Percentiles rank a stretch among this genome's conserved stretches.
phyloP scores from a whole-genome alignment of 2,329 filamentous ascomycete genomes.

The Fusarium tricinctum region DNA sequence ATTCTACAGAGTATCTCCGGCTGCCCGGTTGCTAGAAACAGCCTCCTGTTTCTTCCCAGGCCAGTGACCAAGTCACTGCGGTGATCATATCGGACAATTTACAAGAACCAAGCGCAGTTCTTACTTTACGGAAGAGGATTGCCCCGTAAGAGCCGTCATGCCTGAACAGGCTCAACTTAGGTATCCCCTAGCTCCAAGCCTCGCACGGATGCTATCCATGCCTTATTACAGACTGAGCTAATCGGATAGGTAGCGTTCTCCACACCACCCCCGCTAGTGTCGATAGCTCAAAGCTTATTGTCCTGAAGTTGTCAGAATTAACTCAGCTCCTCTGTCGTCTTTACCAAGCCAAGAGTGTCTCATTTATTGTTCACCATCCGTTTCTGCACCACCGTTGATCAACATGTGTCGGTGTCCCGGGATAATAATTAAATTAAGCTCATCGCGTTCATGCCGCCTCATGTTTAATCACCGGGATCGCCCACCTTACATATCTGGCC shows the following conservation, averaged over 20 bases:
- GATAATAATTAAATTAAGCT: constrained; percentile 2
- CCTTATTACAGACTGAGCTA: too few species aligned
- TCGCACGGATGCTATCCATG: too few species aligned
- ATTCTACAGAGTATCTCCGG: too few species aligned
- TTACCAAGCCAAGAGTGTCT: not conserved
- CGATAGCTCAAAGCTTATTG: constrained; percentile 25
- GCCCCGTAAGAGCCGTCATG: not conserved
- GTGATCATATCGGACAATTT: too few species aligned
- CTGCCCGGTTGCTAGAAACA: not conserved
- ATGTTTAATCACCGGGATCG: not conserved
- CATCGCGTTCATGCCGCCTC: not conserved
- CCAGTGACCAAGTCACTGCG: too few species aligned
- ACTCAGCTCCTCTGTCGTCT: not conserved
- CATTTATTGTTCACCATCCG: not conserved
- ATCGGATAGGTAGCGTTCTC: constrained; percentile 8
- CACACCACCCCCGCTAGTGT: not conserved
- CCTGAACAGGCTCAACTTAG: not conserved
- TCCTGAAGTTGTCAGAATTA: not conserved
- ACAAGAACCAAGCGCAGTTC: not conserved
- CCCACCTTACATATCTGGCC: not conserved
- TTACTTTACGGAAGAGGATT: not conserved
- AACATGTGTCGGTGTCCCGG: too few species aligned
- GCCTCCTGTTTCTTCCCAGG: too few species aligned
- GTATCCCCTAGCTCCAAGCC: too few species aligned
- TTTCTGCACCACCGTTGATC: constrained; percentile 7